Base-by-base conservation (phyloP, 2,329 filamentous ascomycete genomes). In the Monosporascus sp. region DNA sequence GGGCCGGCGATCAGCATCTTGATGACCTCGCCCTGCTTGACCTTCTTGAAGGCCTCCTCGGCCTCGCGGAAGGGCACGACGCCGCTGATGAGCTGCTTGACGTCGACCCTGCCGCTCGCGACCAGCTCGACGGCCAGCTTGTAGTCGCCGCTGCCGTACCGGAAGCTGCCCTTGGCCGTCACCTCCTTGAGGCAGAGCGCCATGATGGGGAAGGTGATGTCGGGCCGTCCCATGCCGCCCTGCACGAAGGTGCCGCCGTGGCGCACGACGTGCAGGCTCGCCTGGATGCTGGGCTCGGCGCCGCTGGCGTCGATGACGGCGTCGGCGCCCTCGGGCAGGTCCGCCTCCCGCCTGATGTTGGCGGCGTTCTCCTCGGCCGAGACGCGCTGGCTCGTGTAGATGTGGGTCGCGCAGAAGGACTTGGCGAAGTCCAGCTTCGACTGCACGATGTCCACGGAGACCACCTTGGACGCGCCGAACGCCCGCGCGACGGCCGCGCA, bases 151-250 rank as follows among this genome's bases (percentile, higher is more conserved):
- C 84, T 82, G 3, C 87, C 87, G 71, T 97, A 97, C 39, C 93
- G 83, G 79, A 97, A 97, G 57, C 87, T 92, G 22, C 93, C 93
- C 67, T 87, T 89, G 47, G 89, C 80, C 11, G 86, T 95, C 50
- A 96, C 78, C 77, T 97, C 93, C 76, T 97, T 97, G 49, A 86
- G 80, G 70, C 91, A 95, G 67, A 95, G 78, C 5, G 89, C 87
- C 82, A 93, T 89, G 69, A 97, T 96, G 50, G 93, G 93, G 76
- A 97, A 96, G 8, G 74, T 88, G 70, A 97, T 92, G 65, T 96
- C 89, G 39, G 84, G 72, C 68, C 87, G 88, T 66, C 93, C 93
- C 90, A 97, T 96, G 52, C 92, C 92, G 55, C 86, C 90, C 74
- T 95, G 90, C 8, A 95, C 86, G 64, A 90, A 93, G 17, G 81